phyloP scores from a whole-genome alignment of 169 alveolate species.

The Blepharisma undulans region DNA sequence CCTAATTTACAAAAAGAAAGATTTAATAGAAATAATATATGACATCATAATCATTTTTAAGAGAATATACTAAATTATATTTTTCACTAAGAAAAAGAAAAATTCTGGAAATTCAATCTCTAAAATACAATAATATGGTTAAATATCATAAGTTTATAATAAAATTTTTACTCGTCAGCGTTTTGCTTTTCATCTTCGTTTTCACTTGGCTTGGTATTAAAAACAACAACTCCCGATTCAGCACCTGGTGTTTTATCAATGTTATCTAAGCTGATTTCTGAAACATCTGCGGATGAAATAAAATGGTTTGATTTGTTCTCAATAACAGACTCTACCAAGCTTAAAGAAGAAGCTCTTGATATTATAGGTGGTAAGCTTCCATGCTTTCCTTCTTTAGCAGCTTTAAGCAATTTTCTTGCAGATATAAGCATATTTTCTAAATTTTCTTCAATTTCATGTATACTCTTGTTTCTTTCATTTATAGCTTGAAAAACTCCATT shows the following conservation, averaged over 20 bases:
- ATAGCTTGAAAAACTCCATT: not conserved
- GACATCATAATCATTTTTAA: not conserved
- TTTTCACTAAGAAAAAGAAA: not conserved
- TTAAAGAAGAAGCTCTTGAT: not conserved
- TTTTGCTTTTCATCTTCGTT: not conserved
- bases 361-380: not conserved
- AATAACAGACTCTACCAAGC: not conserved
- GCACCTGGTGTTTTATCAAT: not conserved
- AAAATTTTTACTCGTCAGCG: not conserved
- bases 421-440: not conserved
- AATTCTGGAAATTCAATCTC: not conserved
- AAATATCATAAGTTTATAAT: no score
- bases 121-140: not conserved
- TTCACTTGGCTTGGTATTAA: not conserved
- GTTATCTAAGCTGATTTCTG: not conserved
- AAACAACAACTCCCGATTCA: not conserved
- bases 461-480: not conserved
- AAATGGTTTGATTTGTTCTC: not conserved
- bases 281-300: not conserved
- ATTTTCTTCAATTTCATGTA: not conserved
- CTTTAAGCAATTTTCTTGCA: not conserved
- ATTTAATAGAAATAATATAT: not conserved
- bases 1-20: not conserved
- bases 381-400: not conserved
- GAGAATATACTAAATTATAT: not conserved